A percentile compares a stretch with the other conserved stretches of the same genome.
phyloP scores from a whole-genome alignment of 345 rosid species.

The Arabidopsis arenosa region DNA sequence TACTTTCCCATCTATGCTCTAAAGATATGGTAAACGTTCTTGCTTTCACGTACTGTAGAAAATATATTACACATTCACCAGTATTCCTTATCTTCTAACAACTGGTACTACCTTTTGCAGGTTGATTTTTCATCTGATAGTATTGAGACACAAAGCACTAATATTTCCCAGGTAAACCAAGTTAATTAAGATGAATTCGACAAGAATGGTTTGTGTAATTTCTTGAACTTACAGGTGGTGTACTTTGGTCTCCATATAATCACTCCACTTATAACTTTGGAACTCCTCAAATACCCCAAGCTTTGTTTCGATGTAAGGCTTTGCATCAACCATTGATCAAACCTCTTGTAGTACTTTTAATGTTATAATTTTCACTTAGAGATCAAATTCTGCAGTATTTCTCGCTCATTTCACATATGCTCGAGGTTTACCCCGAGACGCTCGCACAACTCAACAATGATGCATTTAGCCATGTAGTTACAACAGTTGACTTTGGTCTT shows the following conservation, averaged over 20 bases:
- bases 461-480: constrained; percentile 78
- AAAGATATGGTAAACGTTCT: constrained; percentile 77
- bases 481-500: constrained; percentile 90
- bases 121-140: constrained; percentile 93
- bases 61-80: background rate
- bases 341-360: constrained; percentile 18
- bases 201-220: constrained; percentile 42
- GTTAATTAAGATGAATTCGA: constrained; percentile 23
- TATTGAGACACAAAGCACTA: constrained; percentile 65
- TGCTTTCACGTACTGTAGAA: constrained; percentile 8
- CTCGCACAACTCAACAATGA: constrained; percentile 72
- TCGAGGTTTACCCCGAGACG: constrained; percentile 97
- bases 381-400: constrained; percentile 71
- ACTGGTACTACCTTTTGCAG: constrained; percentile 47
- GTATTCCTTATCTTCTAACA: constrained; percentile 28
- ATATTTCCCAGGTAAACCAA: constrained; percentile 79
- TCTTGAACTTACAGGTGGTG: constrained; percentile 74
- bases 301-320: constrained; percentile 93
- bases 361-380: constrained; percentile 11
- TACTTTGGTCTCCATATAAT: constrained; percentile 91
- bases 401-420: constrained; percentile 80
- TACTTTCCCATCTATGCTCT: constrained; percentile 91
- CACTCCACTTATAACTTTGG: constrained; percentile 86
- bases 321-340: constrained; percentile 27
- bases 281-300: constrained; percentile 95